A percentile compares a stretch with the other conserved stretches of the same genome.
phyloP scores from a whole-genome alignment of 129 eudicot species.

The Pittosporum tobira region DNA sequence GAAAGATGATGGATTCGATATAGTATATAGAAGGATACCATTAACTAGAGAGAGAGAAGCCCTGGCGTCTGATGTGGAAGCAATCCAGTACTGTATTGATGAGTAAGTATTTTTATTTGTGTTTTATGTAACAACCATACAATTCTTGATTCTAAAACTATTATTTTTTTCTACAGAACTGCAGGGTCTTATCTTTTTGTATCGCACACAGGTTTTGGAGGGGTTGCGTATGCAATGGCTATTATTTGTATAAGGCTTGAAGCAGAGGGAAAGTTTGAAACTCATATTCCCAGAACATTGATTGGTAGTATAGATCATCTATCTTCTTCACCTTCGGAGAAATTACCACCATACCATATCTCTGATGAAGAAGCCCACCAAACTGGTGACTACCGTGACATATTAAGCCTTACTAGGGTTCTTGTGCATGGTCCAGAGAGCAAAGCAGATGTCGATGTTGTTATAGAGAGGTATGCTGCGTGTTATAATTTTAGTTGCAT shows the following conservation, averaged over 20 bases:
- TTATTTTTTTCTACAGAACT: conserved; percentile 36
- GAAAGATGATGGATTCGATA: conserved; percentile 50
- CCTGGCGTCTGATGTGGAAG: conserved; percentile 81
- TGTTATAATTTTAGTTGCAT: no score
- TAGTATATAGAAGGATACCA: conserved; percentile 67
- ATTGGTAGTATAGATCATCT: conserved; percentile 16
- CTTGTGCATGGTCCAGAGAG: conserved; percentile 86
- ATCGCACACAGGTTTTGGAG: conserved; percentile 97
- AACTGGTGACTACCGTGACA: conserved; percentile 90
- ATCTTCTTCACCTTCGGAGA: conserved; percentile 15
- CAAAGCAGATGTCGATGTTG: conserved; percentile 69
- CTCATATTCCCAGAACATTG: conserved; percentile 21
- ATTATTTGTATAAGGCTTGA: conserved; percentile 74
- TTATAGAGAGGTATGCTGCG: conserved; percentile 89
- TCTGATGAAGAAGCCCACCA: conserved; percentile 59
- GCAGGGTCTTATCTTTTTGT: conserved; percentile 88
- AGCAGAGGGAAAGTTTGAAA: conserved; percentile 47
- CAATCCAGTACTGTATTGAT: conserved; percentile 70
- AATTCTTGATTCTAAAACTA: conserved; percentile 4
- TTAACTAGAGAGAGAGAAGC: conserved; percentile 94
- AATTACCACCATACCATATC: conserved; percentile 11
- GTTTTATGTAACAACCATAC: neutral
- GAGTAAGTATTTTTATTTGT: conserved; percentile 45
- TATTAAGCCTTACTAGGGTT: conserved; percentile 83
- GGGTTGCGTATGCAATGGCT: conserved; percentile 95